These are phyloP conservation scores for Nitzschia putrida DNA, from an alignment of 108 stramenopile genomes.

Conservation along the genomic window DNA sequence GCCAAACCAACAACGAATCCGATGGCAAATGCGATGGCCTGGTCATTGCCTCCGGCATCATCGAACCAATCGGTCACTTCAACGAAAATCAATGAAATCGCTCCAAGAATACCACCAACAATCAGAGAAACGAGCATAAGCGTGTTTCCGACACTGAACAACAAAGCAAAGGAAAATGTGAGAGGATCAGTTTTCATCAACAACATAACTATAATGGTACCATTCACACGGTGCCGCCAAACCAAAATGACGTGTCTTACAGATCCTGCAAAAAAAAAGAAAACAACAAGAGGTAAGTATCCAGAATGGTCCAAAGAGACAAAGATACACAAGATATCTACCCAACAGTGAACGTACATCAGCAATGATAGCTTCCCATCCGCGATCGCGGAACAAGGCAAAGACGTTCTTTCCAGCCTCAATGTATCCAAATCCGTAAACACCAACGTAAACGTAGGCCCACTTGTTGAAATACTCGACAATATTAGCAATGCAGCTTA, in stretches of 20 bases:
- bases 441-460: slow-evolving; percentile 88
- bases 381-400: slow-evolving; percentile 80
- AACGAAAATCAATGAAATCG: slow-evolving; percentile 47
- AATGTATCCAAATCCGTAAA: slow-evolving; percentile 81
- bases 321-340: background rate
- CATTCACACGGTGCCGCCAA: background rate
- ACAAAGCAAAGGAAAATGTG: background rate
- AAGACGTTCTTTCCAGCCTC: slow-evolving; percentile 85
- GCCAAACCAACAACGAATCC: slow-evolving; percentile 76
- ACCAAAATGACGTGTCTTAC: slow-evolving; percentile 1
- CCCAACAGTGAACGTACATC: slow-evolving; percentile 42
- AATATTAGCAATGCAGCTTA: slow-evolving; percentile 51
- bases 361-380: slow-evolving; percentile 91
- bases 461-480: slow-evolving; percentile 83
- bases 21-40: slow-evolving; percentile 53
- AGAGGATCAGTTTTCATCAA: background rate
- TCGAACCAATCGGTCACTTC: slow-evolving; percentile 45
- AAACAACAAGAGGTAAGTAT: background rate
- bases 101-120: slow-evolving; percentile 68
- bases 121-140: slow-evolving; percentile 56
- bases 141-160: slow-evolving; percentile 51
- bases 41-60: slow-evolving; percentile 33
- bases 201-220: background rate
- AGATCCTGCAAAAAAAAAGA: slow-evolving; percentile 11
- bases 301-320: background rate